Evolutionary conservation across 768 basidiomycete genomes (phyloP), one percentile per base, ranked within the genome.

Genomic region (Suillus subaureus): DNA sequence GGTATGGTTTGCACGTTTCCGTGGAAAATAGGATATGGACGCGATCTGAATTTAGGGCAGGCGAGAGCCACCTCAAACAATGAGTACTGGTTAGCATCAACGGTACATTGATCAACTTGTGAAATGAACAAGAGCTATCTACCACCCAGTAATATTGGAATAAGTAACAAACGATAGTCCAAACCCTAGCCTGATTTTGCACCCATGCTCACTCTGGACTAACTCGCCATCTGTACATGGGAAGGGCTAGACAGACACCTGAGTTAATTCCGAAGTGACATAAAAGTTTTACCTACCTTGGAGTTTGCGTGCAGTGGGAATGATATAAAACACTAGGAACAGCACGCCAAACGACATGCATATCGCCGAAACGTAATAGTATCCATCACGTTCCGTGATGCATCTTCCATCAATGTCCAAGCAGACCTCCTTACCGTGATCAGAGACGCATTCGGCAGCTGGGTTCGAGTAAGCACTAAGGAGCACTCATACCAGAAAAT

Each of bases 401-500:
- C 97, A 99, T 47, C 82, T 78, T 1, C 97, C 97, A 13, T 85
- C 89, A 62, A 93, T 81, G 3, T 87, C 85, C 26, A 84, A 81
- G 77, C 97, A 99, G 6, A 82, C 77, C 8, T 84, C 81, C 73
- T 96, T 97, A 28, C 97, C 97, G 65, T 89, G 89, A 15, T 99
- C 97, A 6, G 95, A 94, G 42, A 96, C 91, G 77, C 97, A 99
- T 76, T 98, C 97, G 15, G 85, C 78, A 23, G 89, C 93, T 94
- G 69, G 35, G 64, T 61, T 23, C 33, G 23, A 26, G 26, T 26
- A 60, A 57, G 67, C 28, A 60, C 31, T 3, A 31, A 33, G 67
- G 73, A 73, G 64, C 28, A 40, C 16, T 23, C n/a, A 49, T 13
- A n/a, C 33, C 21, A 47, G 42, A 31, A 58, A 64, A 39, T 13